A percentile compares a stretch with the other conserved stretches of the same genome.
Conservation (phyloP, 169 alveolate genomes). For the Plasmodium vinckei region DNA sequence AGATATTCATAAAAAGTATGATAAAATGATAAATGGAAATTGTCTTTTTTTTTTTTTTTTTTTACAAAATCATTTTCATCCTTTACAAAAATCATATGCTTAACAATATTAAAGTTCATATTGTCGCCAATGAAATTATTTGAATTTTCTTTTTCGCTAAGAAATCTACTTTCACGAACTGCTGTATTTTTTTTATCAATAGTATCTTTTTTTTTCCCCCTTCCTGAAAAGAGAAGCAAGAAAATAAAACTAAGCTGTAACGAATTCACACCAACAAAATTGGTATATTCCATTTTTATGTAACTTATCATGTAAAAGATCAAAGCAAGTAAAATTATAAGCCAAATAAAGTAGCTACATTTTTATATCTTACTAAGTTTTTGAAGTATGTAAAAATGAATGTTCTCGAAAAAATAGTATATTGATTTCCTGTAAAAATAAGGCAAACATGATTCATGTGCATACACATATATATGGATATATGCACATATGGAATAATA, state of each 20-base stretch:
- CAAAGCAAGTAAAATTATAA: not conserved
- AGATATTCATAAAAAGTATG: constrained; percentile 58
- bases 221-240: not conserved
- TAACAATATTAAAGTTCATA: constrained; percentile 31
- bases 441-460: not conserved
- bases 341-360: too few relatives aligned
- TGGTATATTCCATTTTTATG: too few relatives aligned
- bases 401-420: constrained; percentile 50
- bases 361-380: constrained; percentile 8
- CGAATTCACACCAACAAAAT: too few relatives aligned
- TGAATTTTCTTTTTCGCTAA: constrained; percentile 20
- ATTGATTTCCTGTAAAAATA: constrained; percentile 45
- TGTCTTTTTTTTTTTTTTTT: constrained; percentile 57
- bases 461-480: not conserved
- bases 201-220: constrained; percentile 6
- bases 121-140: constrained; percentile 61
- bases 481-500: not conserved
- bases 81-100: constrained; percentile 51
- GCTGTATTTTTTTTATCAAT: not conserved
- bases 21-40: constrained; percentile 53
- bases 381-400: constrained; percentile 24
- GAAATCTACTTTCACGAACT: constrained; percentile 11
- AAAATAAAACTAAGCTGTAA: too few relatives aligned
- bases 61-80: constrained; percentile 58
- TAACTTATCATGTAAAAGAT: too few relatives aligned